These are phyloP conservation scores for Stylonectria norvegica DNA, from an alignment of 2,329 filamentous ascomycete genomes.

Conservation along the genomic window DNA sequence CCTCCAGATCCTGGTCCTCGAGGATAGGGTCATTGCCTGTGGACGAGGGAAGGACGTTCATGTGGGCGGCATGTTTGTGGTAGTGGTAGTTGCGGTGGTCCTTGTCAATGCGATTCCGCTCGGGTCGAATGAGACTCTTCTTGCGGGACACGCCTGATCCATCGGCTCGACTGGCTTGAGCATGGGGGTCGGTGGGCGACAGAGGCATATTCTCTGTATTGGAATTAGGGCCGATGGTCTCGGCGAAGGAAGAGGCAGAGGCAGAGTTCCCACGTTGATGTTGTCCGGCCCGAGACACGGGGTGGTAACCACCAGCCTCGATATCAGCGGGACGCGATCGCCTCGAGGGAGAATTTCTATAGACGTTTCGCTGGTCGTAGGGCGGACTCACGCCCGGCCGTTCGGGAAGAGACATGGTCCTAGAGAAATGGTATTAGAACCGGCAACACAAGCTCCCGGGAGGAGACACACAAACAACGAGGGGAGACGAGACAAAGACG, in stretches of 20 bases:
- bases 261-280: constrained; percentile 52
- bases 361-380: constrained; percentile 59
- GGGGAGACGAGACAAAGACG: constrained; percentile 9
- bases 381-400: constrained; percentile 62
- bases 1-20: constrained; percentile 75
- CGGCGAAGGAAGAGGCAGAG: constrained; percentile 58
- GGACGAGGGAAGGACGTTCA: constrained; percentile 84
- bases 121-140: constrained; percentile 82
- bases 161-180: constrained; percentile 30
- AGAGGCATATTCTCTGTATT: constrained; percentile 55
- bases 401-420: constrained; percentile 59
- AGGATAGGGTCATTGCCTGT: constrained; percentile 88
- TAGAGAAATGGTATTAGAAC: constrained; percentile 27
- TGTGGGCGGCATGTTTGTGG: constrained; percentile 87
- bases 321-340: constrained; percentile 65
- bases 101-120: constrained; percentile 78
- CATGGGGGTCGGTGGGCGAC: constrained; percentile 41
- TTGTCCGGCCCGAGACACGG: constrained; percentile 38
- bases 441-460: constrained; percentile 2
- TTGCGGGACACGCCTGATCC: constrained; percentile 58
- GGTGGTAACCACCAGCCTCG: constrained; percentile 58
- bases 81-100: constrained; percentile 96
- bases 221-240: constrained; percentile 55
- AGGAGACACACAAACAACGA: constrained; percentile 2
- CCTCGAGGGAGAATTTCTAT: constrained; percentile 66